Conservation (phyloP, 345 rosid genomes). For the Acer saccharum region DNA sequence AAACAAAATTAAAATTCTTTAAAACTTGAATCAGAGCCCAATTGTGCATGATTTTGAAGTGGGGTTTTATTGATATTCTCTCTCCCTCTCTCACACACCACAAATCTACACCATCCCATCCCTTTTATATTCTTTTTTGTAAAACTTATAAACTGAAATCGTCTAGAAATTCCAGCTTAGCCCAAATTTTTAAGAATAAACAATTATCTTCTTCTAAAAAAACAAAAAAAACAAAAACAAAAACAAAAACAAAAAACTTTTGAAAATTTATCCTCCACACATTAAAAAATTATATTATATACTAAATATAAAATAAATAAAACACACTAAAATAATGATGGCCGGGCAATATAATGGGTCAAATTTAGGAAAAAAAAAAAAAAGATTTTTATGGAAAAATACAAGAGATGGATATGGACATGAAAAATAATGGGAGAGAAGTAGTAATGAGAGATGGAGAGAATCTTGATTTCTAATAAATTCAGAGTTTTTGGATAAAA, state of each 20-base stretch:
- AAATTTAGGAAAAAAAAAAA: background rate
- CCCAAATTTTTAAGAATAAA: background rate
- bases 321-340: no score
- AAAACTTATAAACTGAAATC: no score
- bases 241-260: background rate
- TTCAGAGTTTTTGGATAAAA: constrained; percentile 15
- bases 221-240: no score
- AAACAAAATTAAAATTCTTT: no score
- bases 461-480: constrained; percentile 2
- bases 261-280: background rate
- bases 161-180: no score
- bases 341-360: background rate
- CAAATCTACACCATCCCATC: no score
- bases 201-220: background rate
- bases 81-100: no score
- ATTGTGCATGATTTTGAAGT: no score
- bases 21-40: no score
- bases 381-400: background rate
- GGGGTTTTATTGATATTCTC: background rate
- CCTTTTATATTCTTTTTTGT: no score
- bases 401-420: constrained; percentile 15
- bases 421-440: background rate
- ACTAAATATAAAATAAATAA: no score
- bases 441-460: background rate
- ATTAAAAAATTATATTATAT: background rate